A percentile compares a stretch with the other conserved stretches of the same genome.
Conservation (phyloP, 495 filamentous ascomycete genomes). For the Chaetomium fimeti region DNA sequence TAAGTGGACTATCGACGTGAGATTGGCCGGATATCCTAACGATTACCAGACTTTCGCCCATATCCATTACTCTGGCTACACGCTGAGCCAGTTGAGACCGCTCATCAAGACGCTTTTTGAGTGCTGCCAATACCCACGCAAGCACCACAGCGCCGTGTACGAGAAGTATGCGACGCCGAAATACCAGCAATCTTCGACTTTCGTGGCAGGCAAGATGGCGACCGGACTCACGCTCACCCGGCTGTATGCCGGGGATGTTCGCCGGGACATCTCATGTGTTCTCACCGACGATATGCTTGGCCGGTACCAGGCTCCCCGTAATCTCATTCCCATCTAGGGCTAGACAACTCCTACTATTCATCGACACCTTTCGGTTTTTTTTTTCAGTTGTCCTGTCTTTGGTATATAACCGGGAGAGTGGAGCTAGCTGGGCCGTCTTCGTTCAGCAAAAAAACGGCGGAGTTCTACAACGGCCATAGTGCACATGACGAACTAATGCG, state of each 20-base stretch:
- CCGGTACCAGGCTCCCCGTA: conserved; percentile 3
- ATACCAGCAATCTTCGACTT: conserved; percentile 78
- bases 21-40: conserved; percentile 28
- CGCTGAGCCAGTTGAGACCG: conserved; percentile 74
- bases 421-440: conserved; percentile 18
- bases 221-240: conserved; percentile 50
- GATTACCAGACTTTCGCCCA: conserved; percentile 69
- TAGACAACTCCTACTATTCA: conserved; percentile 23
- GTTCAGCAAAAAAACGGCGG: conserved; percentile 15
- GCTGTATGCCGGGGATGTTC: conserved; percentile 14
- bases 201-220: conserved; percentile 69
- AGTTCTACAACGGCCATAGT: conserved; percentile 9
- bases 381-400: conserved; percentile 3
- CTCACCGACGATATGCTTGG: conserved; percentile 13
- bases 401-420: conserved; percentile 13
- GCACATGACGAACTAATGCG: conserved; percentile 32
- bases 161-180: conserved; percentile 86
- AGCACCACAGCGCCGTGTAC: conserved; percentile 81
- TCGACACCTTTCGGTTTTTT: neutral
- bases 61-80: conserved; percentile 90
- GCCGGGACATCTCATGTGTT: neutral
- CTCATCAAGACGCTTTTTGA: conserved; percentile 75
- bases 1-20: conserved; percentile 48
- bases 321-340: conserved; percentile 38
- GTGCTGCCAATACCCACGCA: conserved; percentile 76